Conservation (phyloP, 176 grass and related monocot species). For the Rhynchospora pubera region DNA sequence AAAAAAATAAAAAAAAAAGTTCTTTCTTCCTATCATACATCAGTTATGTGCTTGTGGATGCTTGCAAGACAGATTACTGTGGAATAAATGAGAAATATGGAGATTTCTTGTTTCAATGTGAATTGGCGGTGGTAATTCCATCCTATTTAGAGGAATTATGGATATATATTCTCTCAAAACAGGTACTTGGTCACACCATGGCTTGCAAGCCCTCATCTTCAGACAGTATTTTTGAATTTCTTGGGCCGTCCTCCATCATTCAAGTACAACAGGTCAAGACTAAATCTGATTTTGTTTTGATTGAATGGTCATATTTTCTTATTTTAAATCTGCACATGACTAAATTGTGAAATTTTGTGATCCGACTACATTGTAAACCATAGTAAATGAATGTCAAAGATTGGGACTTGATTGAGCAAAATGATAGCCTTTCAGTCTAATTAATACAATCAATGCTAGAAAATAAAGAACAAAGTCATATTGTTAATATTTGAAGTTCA, state of each 20-base stretch:
- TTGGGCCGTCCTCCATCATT: constrained; percentile 58
- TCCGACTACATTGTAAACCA: not conserved
- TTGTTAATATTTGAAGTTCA: not conserved
- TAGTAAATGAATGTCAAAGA: not conserved
- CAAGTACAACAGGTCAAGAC: constrained; percentile 64
- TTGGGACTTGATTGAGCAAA: not conserved
- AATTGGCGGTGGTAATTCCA: not conserved
- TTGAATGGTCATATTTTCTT: not conserved
- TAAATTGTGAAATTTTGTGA: not conserved
- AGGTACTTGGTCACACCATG: constrained; percentile 86
- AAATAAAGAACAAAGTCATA: not conserved
- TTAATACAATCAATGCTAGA: not conserved
- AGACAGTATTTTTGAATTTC: constrained; percentile 80
- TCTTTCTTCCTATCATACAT: not conserved
- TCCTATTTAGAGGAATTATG: not conserved
- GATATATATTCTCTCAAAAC: not conserved
- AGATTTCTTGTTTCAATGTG: not conserved
- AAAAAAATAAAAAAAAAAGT: not conserved
- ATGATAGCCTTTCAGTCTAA: not conserved
- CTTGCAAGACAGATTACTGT: not conserved
- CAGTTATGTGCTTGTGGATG: not conserved
- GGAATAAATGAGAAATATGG: not conserved
- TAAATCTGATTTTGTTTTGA: constrained; percentile 2
- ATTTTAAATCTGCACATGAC: not conserved
- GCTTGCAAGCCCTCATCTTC: constrained; percentile 90